Conservation (phyloP, 192 early-diverging fungal species). For the Kickxella alabastrina region DNA sequence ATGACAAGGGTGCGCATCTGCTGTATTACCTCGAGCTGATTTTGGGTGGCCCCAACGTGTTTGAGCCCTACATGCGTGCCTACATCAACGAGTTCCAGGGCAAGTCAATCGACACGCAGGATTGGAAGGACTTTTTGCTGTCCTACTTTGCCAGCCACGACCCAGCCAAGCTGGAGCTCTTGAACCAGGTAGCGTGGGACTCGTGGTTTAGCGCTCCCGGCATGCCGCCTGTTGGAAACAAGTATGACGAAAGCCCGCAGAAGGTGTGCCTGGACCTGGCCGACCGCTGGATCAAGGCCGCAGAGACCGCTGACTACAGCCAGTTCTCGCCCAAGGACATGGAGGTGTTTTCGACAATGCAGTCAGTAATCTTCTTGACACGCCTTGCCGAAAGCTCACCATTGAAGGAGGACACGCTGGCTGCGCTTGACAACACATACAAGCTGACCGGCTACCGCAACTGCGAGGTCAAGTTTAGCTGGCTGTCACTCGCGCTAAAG, state of each 20-base stretch:
- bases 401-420: constrained; percentile 59
- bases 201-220: constrained; percentile 83
- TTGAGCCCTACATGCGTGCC: constrained; percentile 80
- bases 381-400: constrained; percentile 61
- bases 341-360: constrained; percentile 66
- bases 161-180: constrained; percentile 61
- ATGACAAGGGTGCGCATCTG: constrained; percentile 96
- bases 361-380: constrained; percentile 84
- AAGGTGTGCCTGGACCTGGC: constrained; percentile 76
- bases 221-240: constrained; percentile 83
- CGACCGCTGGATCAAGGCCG: constrained; percentile 66
- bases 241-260: constrained; percentile 85
- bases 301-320: constrained; percentile 44
- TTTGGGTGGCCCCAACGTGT: constrained; percentile 78
- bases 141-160: constrained; percentile 67
- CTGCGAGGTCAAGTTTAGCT: constrained; percentile 82
- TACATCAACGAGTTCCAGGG: constrained; percentile 82
- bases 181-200: constrained; percentile 88
- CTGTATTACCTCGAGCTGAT: constrained; percentile 88
- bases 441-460: constrained; percentile 67
- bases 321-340: constrained; percentile 64
- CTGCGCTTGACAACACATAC: constrained; percentile 70
- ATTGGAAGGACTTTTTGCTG: constrained; percentile 83
- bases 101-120: constrained; percentile 80
- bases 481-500: constrained; percentile 79